Evolutionary conservation across 208 protist genomes (phyloP).

Genomic region (Crithidia fasciculata): DNA sequence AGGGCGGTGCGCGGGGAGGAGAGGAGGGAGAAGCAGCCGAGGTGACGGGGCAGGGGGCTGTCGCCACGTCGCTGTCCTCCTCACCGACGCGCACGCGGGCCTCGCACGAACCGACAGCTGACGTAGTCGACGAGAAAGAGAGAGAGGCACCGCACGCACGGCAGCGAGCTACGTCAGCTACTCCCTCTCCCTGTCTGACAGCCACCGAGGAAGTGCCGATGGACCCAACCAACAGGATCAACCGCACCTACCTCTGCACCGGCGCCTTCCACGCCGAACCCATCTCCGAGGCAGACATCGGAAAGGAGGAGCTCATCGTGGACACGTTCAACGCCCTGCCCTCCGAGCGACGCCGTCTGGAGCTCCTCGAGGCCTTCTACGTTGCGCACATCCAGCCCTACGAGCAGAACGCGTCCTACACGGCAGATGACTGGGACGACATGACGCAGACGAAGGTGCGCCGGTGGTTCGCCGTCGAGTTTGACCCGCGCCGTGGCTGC

Average conservation of each 20-base stretch:
- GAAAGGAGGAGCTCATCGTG: slow-evolving; percentile 40
- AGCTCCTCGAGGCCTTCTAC: slow-evolving; percentile 52
- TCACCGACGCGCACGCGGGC: neutral
- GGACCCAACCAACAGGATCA: slow-evolving; percentile 16
- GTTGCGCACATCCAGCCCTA: slow-evolving; percentile 53
- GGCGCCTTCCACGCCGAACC: slow-evolving; percentile 39
- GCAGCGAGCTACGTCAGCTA: neutral
- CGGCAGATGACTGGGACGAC: slow-evolving; percentile 61
- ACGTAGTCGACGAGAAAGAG: neutral
- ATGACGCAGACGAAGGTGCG: slow-evolving; percentile 39
- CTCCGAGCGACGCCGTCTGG: slow-evolving; percentile 35
- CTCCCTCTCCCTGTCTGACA: neutral
- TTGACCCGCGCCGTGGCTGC: slow-evolving; percentile 44
- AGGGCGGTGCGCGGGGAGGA: neutral
- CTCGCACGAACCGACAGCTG: neutral
- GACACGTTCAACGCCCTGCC: slow-evolving; percentile 53
- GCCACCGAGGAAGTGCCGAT: slow-evolving; percentile 16
- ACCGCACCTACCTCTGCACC: slow-evolving; percentile 37
- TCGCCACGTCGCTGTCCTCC: neutral
- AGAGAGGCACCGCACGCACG: neutral
- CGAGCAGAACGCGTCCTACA: slow-evolving; percentile 51
- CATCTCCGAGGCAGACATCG: slow-evolving; percentile 35
- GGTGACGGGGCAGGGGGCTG: neutral
- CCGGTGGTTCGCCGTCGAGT: slow-evolving; percentile 42
- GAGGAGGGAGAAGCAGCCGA: neutral